Conservation (phyloP, 176 grass and related monocot genomes). For the Oryza rufipogon region DNA sequence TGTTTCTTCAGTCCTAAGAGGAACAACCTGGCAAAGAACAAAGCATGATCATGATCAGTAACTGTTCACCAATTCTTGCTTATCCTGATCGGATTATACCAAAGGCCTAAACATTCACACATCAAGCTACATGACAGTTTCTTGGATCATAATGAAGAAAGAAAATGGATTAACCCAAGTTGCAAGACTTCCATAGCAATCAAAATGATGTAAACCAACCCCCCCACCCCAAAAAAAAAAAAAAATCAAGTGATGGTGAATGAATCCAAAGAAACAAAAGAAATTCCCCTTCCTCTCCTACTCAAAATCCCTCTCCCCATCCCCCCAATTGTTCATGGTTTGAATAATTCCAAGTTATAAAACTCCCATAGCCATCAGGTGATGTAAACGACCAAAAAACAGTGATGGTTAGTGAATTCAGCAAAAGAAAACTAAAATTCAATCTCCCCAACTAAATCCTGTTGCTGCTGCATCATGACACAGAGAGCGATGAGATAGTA, state of each 20-base stretch:
- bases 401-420: conserved; percentile 43
- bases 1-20: conserved; percentile 74
- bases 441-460: too few species aligned
- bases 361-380: not conserved
- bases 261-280: conserved; percentile 39
- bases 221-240: not conserved
- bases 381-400: conserved; percentile 5
- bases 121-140: conserved; percentile 38
- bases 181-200: not conserved
- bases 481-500: too few species aligned
- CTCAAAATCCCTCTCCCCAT: not conserved
- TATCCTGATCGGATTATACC: not conserved
- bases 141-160: conserved; percentile 23
- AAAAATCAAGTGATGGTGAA: conserved; percentile 11
- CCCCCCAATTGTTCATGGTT: conserved; percentile 32
- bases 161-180: conserved; percentile 4
- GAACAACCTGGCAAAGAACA: conserved; percentile 63
- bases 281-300: not conserved
- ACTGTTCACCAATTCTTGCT: conserved; percentile 1
- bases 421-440: not conserved
- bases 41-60: conserved; percentile 36
- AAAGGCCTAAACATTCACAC: conserved; percentile 13
- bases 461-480: too few species aligned
- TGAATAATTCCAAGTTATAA: conserved; percentile 46
- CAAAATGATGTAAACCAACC: conserved; percentile 25